Evolutionary conservation across 495 filamentous ascomycete genomes (phyloP), one percentile per base, ranked within the genome.

Genomic region (Xanthoparmelia taractica): DNA sequence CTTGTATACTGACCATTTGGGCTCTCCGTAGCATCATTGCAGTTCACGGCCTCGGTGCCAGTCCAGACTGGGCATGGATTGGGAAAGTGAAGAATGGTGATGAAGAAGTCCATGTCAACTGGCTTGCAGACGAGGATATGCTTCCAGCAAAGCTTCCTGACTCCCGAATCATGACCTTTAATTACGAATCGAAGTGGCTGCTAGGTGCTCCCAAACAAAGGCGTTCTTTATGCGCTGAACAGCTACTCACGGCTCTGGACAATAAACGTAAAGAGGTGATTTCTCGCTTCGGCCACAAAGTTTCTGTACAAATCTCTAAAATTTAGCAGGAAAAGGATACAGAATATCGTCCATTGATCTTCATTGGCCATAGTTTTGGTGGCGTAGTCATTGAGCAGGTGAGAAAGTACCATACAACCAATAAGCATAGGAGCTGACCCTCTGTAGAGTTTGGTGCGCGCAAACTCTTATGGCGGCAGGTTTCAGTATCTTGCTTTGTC

Each of bases 101-200:
- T 45, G 2, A 45, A 59, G 57, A 59, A 59, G 20, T n/a, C 2
- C 25, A 31, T 45, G 57, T 59, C 25, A 59, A 59, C 29, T 59
- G 57, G 57, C 57, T 59, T 45, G 38, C 38, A 8, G 57, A 59
- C 57, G 25, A 59, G 25, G 12, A 45, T 12, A 33, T 59, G 57
- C 57, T 59, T 59, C 57, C 57, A 11, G 38, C 6, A 59, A 45
- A 59, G 27, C 57, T 59, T 59, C 57, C 57, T 3, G 2, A 45
- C 12, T 59, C 27, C 15, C 57, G 57, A 43, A 59, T 59, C 38
- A 59, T 59, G 57, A 45, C 23, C 8, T 59, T 59, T 23, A 59
- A 59, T 13, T 59, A 59, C 38, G 57, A 59, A 45, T 59, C 57
- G 10, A 59, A 59, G 38, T 59, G 57, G 23, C 25, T 59, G 12